Base-by-base conservation (phyloP, 306 rosid species). In the Hippophae gyantsensis region DNA sequence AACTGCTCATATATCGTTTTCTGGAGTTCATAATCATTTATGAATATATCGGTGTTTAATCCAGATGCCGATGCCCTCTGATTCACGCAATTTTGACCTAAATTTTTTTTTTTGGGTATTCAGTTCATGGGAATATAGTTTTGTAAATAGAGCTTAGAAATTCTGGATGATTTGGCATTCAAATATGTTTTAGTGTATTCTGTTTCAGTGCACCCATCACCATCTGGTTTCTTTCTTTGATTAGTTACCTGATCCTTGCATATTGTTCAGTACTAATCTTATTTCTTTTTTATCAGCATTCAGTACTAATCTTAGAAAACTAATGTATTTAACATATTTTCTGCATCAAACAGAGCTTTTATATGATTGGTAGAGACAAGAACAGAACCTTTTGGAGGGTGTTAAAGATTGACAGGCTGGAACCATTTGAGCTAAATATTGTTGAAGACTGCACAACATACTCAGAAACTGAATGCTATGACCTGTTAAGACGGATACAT, bases 321-420 rank as follows among this genome's bases (percentile, higher is more conserved):
- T 32, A 32, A 32, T 2, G 38, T 2, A 50, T 50, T 58, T 68
- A 68, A 67, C 51, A 43, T 53, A 8, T 18, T 44, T 72, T 63
- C 71, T 76, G 53, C 76, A 58, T 76, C 55, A 43, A 58, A 48
- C 97, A 93, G 99, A 88, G 78, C 43, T 93, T 80, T 69, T 93
- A 88, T 64, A 76, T 93, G 97, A 79, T 86, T 8, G 99, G 99
- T 82, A 84, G 97, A 78, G 90, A 84, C 75, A 88, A 93, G 74
- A 74, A 59, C 78, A 81, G 95, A 76, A 78, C 92, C 32, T 55
- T 69, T 48, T 93, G 97, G 99, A 82, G 79, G 81, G 87, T 86
- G 63, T 74, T 93, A 45, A 93, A 93, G 87, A 88, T 93, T 49
- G 92, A 85, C 63, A 82, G 95, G 68, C 32, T 68, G 70, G 99